Conservation (phyloP, 2,329 filamentous ascomycete genomes). For the Cercospora sp. region DNA sequence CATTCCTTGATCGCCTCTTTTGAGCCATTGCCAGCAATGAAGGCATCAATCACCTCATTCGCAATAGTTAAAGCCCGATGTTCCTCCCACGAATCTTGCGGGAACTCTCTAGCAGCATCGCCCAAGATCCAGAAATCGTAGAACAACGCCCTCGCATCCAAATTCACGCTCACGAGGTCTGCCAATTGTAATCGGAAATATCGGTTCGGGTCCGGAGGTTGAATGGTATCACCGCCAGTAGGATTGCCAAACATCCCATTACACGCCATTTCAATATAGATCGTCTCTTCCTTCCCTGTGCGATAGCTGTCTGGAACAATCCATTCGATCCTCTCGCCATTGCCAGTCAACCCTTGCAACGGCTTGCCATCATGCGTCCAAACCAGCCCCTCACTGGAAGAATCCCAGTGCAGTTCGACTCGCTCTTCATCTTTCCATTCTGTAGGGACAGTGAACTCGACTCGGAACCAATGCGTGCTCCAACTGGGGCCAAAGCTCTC, state of each 20-base stretch:
- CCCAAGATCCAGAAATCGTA: slow-evolving; percentile 96
- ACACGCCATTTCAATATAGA: slow-evolving; percentile 98
- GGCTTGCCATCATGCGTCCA: slow-evolving; percentile 90
- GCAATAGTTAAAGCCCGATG: slow-evolving; percentile 81
- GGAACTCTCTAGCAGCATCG: slow-evolving; percentile 90
- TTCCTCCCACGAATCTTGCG: slow-evolving; percentile 81
- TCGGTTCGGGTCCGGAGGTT: slow-evolving; percentile 82
- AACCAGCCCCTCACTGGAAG: slow-evolving; percentile 88
- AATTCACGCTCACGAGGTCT: slow-evolving; percentile 85
- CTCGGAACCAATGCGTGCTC: slow-evolving; percentile 97
- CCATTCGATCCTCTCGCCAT: slow-evolving; percentile 88
- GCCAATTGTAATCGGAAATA: slow-evolving; percentile 76
- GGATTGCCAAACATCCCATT: slow-evolving; percentile 98
- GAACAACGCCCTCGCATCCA: slow-evolving; percentile 76
- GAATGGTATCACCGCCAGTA: slow-evolving; percentile 78
- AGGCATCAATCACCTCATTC: slow-evolving; percentile 87
- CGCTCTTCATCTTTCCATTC: slow-evolving; percentile 73
- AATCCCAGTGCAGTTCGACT: slow-evolving; percentile 96
- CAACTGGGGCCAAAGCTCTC: slow-evolving; percentile 88
- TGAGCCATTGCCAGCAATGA: slow-evolving; percentile 73
- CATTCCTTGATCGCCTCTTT: slow-evolving; percentile 75
- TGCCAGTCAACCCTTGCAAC: slow-evolving; percentile 86
- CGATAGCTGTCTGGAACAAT: slow-evolving; percentile 78
- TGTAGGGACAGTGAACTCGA: slow-evolving; percentile 74
- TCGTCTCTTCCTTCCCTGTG: slow-evolving; percentile 80